Evolutionary conservation across 306 rosid genomes (phyloP), one percentile per base, ranked within the genome.

Genomic region (Pterocarpus macrocarpus): DNA sequence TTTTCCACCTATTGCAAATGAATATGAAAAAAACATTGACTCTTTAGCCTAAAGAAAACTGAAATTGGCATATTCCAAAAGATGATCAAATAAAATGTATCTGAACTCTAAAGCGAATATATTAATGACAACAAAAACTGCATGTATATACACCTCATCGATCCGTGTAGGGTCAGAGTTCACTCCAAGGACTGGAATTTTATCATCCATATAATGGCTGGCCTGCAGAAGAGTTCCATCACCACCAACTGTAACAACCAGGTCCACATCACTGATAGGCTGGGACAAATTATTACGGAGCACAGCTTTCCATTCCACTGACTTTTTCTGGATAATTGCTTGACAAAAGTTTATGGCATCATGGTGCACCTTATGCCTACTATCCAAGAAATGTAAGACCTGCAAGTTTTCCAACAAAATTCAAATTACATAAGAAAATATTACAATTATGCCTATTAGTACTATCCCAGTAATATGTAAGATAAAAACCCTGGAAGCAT

Each of bases 221-320:
- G 96, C 96, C 76, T 89, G 97, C 74, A 95, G 78, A 76, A 95
- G 91, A 44, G 99, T 91, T 71, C 99, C 99, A 86, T 91, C 99
- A 36, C 98, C 99, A 56, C 99, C 99, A 80, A 95, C 76, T 38
- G 99, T 85, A 47, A 93, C 86, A 76, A 95, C 93, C 77, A 95
- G 78, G 78, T 95, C 99, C 63, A 95, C 92, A 64, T 91, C 84
- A 62, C 50, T 85, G 83, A 95, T 91, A 64, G 92, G 92, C 82
- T 83, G 80, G 9, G 88, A 82, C 71, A 91, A 80, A 79, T 85
- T 64, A 36, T 75, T 79, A 64, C 91, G 94, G 14, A 10, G 6
- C 39, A 91, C 45, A 64, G 96, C 79, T 79, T 88, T 86, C 98
- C 99, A 93, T 83, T 88, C 90, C 80, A 93, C 87, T 64, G 91